Conservation (phyloP, 2,329 filamentous ascomycete species). For the Neonectria ditissima region DNA sequence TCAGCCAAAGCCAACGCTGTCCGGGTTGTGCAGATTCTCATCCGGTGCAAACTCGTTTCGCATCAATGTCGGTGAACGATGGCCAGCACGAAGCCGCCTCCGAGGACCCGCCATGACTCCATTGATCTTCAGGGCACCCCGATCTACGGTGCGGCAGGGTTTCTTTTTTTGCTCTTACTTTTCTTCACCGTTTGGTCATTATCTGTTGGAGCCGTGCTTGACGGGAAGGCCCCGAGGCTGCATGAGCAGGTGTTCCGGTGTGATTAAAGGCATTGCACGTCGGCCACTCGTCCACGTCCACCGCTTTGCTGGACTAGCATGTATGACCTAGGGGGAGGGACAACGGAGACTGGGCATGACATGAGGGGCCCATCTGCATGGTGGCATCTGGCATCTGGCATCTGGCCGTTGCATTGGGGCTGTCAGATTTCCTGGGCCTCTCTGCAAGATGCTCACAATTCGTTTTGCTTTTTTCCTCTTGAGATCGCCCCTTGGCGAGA, state of each 20-base stretch:
- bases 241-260: constrained; percentile 10
- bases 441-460: constrained; percentile 21
- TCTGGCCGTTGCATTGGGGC: constrained; percentile 19
- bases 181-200: constrained; percentile 11
- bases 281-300: constrained; percentile 1
- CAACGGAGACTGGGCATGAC: constrained; percentile 15
- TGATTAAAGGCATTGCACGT: constrained; percentile 22
- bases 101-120: constrained; percentile 21
- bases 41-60: constrained; percentile 4
- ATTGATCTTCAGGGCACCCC: constrained; percentile 21
- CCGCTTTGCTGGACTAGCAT: too few relatives aligned
- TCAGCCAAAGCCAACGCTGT: constrained; percentile 4
- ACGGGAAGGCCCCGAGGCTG: constrained; percentile 4
- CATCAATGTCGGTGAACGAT: constrained; percentile 23
- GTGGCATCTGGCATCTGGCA: constrained; percentile 3
- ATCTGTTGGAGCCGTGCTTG: constrained; percentile 5
- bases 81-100: constrained; percentile 11
- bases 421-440: constrained; percentile 28
- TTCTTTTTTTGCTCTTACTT: not conserved
- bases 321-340: too few relatives aligned
- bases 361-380: constrained; percentile 1
- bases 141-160: constrained; percentile 18
- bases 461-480: constrained; percentile 26
- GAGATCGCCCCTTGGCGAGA: constrained; percentile 3
- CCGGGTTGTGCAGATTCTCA: constrained; percentile 1